A percentile compares a stretch with the other conserved stretches of the same genome.
Evolutionary conservation across 1,284 basidiomycete genomes (phyloP).

Genomic region (Apiotrichum brassicae): DNA sequence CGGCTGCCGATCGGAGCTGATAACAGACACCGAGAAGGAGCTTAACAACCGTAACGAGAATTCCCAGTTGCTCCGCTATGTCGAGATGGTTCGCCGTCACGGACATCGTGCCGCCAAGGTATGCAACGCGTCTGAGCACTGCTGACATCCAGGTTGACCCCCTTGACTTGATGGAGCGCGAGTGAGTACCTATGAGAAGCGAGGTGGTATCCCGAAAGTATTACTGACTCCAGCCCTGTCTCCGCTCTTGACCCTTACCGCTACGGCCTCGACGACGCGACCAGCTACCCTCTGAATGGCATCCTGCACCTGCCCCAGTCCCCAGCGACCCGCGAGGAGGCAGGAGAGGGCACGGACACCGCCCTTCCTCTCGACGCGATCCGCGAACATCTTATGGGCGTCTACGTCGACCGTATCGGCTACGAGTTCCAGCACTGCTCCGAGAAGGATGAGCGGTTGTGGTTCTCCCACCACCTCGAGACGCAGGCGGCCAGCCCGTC

Average conservation of each 20-base stretch:
- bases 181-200: slow-evolving; percentile 49
- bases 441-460: slow-evolving; percentile 46
- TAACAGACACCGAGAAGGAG: slow-evolving; percentile 63
- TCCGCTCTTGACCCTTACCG: slow-evolving; percentile 69
- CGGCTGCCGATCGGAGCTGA: background rate
- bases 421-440: slow-evolving; percentile 62
- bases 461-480: slow-evolving; percentile 79
- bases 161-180: slow-evolving; percentile 72
- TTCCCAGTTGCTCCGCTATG: slow-evolving; percentile 73
- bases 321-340: slow-evolving; percentile 40
- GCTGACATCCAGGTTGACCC: slow-evolving; percentile 70
- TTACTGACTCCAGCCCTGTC: slow-evolving; percentile 47
- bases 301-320: slow-evolving; percentile 49
- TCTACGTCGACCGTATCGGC: slow-evolving; percentile 75
- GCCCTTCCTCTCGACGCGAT: slow-evolving; percentile 56
- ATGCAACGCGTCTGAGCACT: slow-evolving; percentile 49
- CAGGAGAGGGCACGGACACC: slow-evolving; percentile 57
- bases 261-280: slow-evolving; percentile 58
- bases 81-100: slow-evolving; percentile 66
- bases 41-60: slow-evolving; percentile 65
- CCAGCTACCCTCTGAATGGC: slow-evolving; percentile 63
- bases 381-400: slow-evolving; percentile 58
- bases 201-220: background rate
- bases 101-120: slow-evolving; percentile 41
- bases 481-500: slow-evolving; percentile 50